Evolutionary conservation across 768 basidiomycete genomes (phyloP).

Genomic region (Leccinum subgranulosum): DNA sequence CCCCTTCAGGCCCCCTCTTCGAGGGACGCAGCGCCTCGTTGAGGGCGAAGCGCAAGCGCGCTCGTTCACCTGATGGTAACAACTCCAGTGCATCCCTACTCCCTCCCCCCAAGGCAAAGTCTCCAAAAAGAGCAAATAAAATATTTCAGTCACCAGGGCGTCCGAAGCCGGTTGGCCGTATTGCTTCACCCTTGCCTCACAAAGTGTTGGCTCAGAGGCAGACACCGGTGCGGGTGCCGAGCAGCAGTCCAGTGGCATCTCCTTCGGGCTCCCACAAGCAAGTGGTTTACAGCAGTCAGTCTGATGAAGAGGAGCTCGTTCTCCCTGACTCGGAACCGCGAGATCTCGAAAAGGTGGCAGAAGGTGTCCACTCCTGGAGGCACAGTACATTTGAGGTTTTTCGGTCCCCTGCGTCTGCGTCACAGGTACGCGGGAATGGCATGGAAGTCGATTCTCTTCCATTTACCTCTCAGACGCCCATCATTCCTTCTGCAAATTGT

Average conservation of each 20-base stretch:
- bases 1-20: conserved; percentile 11
- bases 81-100: neutral
- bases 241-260: conserved; percentile 6
- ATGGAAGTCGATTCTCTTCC: conserved; percentile 17
- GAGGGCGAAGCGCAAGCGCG: conserved; percentile 23
- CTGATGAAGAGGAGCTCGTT: conserved; percentile 58
- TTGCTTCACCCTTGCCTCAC: conserved; percentile 26
- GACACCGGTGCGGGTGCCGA: conserved; percentile 3
- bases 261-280: conserved; percentile 26
- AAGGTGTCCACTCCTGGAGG: conserved; percentile 45
- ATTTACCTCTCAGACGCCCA: conserved; percentile 14
- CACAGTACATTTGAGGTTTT: conserved; percentile 26
- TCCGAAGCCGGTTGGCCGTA: conserved; percentile 3
- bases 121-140: conserved; percentile 23
- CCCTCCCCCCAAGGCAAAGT: conserved; percentile 15
- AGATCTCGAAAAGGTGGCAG: conserved; percentile 31
- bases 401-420: neutral
- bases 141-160: conserved; percentile 4
- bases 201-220: conserved; percentile 29
- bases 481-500: conserved; percentile 9
- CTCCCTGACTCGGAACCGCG: conserved; percentile 25
- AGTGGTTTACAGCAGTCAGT: conserved; percentile 62
- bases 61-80: conserved; percentile 22
- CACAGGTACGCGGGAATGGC: conserved; percentile 1
- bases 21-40: conserved; percentile 11